phyloP scores from a whole-genome alignment of 768 basidiomycete genomes.

The Coprinellus aureogranulatus region DNA sequence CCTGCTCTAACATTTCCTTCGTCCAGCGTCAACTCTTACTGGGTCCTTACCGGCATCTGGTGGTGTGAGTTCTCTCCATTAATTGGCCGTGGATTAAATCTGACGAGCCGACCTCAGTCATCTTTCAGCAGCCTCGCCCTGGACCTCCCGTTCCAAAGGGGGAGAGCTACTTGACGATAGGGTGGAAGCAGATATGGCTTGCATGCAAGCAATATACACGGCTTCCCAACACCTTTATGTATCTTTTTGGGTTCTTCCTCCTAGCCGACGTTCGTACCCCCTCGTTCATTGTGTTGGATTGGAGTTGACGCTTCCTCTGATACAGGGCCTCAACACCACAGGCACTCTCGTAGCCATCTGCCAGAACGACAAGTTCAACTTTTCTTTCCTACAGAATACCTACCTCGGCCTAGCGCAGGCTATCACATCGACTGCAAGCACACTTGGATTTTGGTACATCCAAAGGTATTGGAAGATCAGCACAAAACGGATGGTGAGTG shows the following conservation, averaged over 20 bases:
- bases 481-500: slow-evolving; percentile 74
- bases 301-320: background rate
- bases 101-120: slow-evolving; percentile 44
- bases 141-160: slow-evolving; percentile 78
- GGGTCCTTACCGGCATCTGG: slow-evolving; percentile 81
- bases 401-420: slow-evolving; percentile 77
- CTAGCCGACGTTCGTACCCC: slow-evolving; percentile 56
- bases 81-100: too few species aligned
- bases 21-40: slow-evolving; percentile 64
- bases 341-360: slow-evolving; percentile 72
- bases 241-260: slow-evolving; percentile 74
- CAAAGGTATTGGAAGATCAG: slow-evolving; percentile 75
- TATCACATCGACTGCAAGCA: slow-evolving; percentile 68
- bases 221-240: slow-evolving; percentile 79
- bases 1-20: too few species aligned
- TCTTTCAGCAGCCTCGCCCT: slow-evolving; percentile 82
- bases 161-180: slow-evolving; percentile 74
- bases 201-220: slow-evolving; percentile 73
- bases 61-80: slow-evolving; percentile 61
- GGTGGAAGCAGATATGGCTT: slow-evolving; percentile 88
- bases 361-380: slow-evolving; percentile 77
- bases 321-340: slow-evolving; percentile 76
- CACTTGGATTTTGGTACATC: slow-evolving; percentile 80
- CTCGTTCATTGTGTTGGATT: background rate
- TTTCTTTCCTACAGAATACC: slow-evolving; percentile 79